Conservation (phyloP, 495 filamentous ascomycete genomes). For the Sporormia fimetaria region DNA sequence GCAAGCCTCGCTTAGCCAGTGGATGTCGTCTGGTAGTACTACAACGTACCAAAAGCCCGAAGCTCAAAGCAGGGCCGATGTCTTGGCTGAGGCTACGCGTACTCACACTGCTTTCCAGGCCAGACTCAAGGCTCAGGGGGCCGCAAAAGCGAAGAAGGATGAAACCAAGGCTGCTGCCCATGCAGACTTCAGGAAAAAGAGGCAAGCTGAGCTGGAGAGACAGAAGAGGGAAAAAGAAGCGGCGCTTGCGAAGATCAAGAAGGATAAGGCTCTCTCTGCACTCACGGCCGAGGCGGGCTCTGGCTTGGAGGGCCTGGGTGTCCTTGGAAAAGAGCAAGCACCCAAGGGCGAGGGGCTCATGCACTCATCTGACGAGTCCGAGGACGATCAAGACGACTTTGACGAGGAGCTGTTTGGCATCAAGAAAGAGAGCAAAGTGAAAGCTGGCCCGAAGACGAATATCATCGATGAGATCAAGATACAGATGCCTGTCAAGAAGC, state of each 20-base stretch:
- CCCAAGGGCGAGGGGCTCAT: conserved; percentile 69
- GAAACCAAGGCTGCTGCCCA: conserved; percentile 4
- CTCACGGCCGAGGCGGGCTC: conserved; percentile 56
- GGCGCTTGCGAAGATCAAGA: conserved; percentile 53
- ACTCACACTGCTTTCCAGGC: conserved; percentile 11
- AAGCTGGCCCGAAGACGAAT: conserved; percentile 22
- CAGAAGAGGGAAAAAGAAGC: conserved; percentile 60
- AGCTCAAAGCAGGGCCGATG: conserved; percentile 1
- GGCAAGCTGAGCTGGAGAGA: conserved; percentile 63
- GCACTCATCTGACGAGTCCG: conserved; percentile 62
- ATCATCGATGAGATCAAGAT: conserved; percentile 41
- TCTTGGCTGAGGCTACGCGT: conserved; percentile 9
- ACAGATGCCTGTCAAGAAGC: conserved; percentile 68
- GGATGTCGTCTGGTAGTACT: conserved; percentile 6
- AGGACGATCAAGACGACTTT: conserved; percentile 53
- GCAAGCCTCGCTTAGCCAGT: conserved; percentile 20
- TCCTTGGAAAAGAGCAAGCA: conserved; percentile 69
- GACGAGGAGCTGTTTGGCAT: conserved; percentile 51
- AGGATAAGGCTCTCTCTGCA: conserved; percentile 42
- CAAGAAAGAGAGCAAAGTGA: conserved; percentile 31
- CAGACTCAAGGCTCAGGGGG: conserved; percentile 8
- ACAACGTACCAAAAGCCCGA: conserved; percentile 4
- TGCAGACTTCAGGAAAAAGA: conserved; percentile 33
- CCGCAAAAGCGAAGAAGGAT: conserved; percentile 4
- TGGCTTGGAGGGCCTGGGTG: conserved; percentile 60